A percentile compares a stretch with the other conserved stretches of the same genome.
These are phyloP conservation scores for Fusarium metavorans DNA, from an alignment of 2,329 filamentous ascomycete genomes.

Conservation along the genomic window DNA sequence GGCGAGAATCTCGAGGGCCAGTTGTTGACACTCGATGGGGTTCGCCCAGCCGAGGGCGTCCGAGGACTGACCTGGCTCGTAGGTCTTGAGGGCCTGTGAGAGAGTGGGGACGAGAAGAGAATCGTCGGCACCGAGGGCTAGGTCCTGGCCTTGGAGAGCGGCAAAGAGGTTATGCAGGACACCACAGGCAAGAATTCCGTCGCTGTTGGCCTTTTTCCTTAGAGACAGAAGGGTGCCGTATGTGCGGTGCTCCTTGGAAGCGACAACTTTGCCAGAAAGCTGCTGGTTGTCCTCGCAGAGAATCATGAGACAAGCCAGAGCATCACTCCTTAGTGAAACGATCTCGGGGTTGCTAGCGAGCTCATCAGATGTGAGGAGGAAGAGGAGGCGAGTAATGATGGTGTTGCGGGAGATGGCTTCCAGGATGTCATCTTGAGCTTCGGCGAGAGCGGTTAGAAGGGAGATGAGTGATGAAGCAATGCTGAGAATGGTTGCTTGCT, in stretches of 20 bases:
- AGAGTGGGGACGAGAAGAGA: conserved; percentile 53
- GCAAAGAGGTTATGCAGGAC: conserved; percentile 73
- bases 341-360: conserved; percentile 58
- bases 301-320: conserved; percentile 66
- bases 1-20: conserved; percentile 72
- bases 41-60: conserved; percentile 54
- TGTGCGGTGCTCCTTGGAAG: conserved; percentile 59
- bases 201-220: conserved; percentile 59
- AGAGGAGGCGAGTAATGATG: conserved; percentile 65
- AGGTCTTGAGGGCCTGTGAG: conserved; percentile 46
- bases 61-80: conserved; percentile 43
- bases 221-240: conserved; percentile 64
- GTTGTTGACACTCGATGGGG: conserved; percentile 60
- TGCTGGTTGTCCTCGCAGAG: conserved; percentile 70
- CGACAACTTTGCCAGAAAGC: conserved; percentile 65
- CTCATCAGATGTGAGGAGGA: conserved; percentile 62
- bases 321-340: conserved; percentile 57
- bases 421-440: conserved; percentile 71
- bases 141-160: conserved; percentile 48
- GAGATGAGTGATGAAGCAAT: conserved; percentile 66
- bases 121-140: conserved; percentile 48
- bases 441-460: conserved; percentile 65
- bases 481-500: conserved; percentile 66
- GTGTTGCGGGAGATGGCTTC: conserved; percentile 63
- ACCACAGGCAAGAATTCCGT: conserved; percentile 68